Base-by-base conservation (phyloP, 768 basidiomycete genomes). In the Suillus plorans region DNA sequence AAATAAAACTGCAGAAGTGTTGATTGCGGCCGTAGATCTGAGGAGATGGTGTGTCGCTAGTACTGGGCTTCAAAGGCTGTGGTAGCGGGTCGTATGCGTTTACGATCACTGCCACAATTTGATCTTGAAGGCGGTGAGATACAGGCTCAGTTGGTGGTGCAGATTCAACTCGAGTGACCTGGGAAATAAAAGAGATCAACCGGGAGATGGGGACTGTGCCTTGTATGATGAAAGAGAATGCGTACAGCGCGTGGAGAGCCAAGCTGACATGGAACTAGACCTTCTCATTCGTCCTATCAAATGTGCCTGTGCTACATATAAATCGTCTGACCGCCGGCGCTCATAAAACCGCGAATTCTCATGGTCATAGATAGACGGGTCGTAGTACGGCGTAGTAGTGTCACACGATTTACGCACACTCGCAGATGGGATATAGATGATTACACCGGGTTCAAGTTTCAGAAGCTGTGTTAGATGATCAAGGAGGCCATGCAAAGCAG, bases 401-500 rank as follows among this genome's bases (percentile, higher is more conserved):
- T 31, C 52, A 18, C 9, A 53, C 28, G 28, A 1, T 31, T 53
- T 52, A 16, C 16, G 50, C 16, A 14, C 49, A 25, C 25, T 22
- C 4, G 50, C 50, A 52, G 25, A 52, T 28, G 16, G 7, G 12
- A 28, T 25, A 31, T 31, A 6, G 5, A 31, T 31, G 31, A 31
- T 31, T 31, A 31, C 4, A 31, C 31, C 31, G 31, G 31, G 31
- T 31, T 31, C 31, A 31, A 31, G 25, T 16, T 28, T 50, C 16
- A 60, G 14, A 50, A 34, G 63, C 63, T 64, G 63, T 63, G 45
- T 42, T 28, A 45, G 39, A 34, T 64, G 59, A 61, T 63, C 31
- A 63, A 25, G 20, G 10, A 61, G 45, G 61, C 61, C 60, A 16
- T 47, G 57, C 57, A 25, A 28, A 58, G 25, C 37, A 56, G 61